phyloP scores from a whole-genome alignment of 352 stramenopile genomes.

The Pythium utonaiense region DNA sequence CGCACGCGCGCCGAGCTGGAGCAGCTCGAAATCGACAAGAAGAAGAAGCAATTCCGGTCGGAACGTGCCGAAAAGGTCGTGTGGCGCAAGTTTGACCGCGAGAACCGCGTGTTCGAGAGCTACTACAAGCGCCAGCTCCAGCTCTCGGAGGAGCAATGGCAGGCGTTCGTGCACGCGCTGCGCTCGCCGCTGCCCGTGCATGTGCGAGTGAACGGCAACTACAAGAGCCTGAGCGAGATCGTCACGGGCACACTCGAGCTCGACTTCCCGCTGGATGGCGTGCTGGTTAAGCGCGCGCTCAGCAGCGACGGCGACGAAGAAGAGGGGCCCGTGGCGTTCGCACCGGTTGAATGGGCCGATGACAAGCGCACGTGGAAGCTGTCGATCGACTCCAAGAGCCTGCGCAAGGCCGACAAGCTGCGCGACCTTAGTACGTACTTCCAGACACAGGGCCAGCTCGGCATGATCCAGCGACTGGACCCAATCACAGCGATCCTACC shows the following conservation, averaged over 20 bases:
- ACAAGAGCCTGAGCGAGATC: slow-evolving; percentile 75
- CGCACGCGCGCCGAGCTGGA: slow-evolving; percentile 47
- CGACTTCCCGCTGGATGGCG: slow-evolving; percentile 59
- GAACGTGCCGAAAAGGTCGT: slow-evolving; percentile 82
- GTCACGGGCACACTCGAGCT: slow-evolving; percentile 67
- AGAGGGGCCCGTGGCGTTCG: slow-evolving; percentile 48
- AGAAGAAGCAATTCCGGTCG: slow-evolving; percentile 59
- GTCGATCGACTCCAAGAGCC: slow-evolving; percentile 64
- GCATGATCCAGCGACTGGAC: slow-evolving; percentile 93
- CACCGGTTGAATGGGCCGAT: slow-evolving; percentile 60
- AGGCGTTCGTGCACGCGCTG: slow-evolving; percentile 75
- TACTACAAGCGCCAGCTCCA: slow-evolving; percentile 82
- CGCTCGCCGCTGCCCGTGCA: slow-evolving; percentile 74
- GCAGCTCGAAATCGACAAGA: slow-evolving; percentile 47
- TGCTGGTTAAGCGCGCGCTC: slow-evolving; percentile 46
- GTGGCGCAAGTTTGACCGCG: slow-evolving; percentile 84
- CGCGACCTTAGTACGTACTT: slow-evolving; percentile 92
- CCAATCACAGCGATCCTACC: slow-evolving; percentile 95
- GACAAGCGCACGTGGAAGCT: slow-evolving; percentile 78
- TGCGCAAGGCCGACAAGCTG: slow-evolving; percentile 88
- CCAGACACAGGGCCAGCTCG: slow-evolving; percentile 81
- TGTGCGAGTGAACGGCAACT: slow-evolving; percentile 86
- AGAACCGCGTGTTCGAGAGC: slow-evolving; percentile 76
- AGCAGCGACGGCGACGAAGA: slow-evolving; percentile 36
- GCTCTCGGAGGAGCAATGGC: slow-evolving; percentile 68